A percentile compares a stretch with the other conserved stretches of the same genome.
Evolutionary conservation across 225 moss, liverwort and hornwort species (phyloP).

Genomic region (Physcomitrellopsis africana): DNA sequence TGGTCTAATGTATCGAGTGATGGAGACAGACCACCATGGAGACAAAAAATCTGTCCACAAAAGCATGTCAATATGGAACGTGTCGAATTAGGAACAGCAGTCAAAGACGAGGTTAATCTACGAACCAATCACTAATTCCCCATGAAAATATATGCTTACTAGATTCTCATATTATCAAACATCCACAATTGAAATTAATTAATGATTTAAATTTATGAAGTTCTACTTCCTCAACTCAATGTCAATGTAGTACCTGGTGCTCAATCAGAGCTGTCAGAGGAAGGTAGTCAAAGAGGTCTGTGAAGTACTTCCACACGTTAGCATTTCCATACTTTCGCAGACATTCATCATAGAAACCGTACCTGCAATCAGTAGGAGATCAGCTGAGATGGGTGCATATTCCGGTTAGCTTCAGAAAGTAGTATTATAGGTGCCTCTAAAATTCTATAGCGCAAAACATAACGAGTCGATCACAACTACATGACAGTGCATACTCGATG

Average conservation of each 20-base stretch:
- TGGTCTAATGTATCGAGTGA: conserved; percentile 97
- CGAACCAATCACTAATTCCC: background rate
- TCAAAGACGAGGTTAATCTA: background rate
- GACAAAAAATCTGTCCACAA: conserved; percentile 87
- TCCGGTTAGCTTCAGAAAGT: background rate
- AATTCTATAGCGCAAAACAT: background rate
- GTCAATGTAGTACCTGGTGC: conserved; percentile 69
- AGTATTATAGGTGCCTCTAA: background rate
- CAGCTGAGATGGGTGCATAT: conserved; percentile 24
- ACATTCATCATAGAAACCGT: conserved; percentile 99
- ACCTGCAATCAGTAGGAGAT: conserved; percentile 59
- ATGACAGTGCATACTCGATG: background rate
- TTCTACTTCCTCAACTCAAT: background rate
- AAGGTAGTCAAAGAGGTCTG: conserved; percentile 96
- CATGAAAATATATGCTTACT: background rate
- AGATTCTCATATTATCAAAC: background rate
- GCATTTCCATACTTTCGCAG: conserved; percentile 99
- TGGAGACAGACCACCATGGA: conserved; percentile 97
- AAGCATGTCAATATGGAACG: conserved; percentile 13
- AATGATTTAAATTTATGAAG: background rate
- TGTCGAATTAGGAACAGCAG: background rate
- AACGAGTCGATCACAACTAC: background rate
- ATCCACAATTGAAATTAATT: background rate
- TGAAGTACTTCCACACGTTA: conserved; percentile 99
- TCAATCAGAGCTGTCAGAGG: conserved; percentile 98